Base-by-base conservation (phyloP, 768 basidiomycete genomes). In the Lentinula boryana region DNA sequence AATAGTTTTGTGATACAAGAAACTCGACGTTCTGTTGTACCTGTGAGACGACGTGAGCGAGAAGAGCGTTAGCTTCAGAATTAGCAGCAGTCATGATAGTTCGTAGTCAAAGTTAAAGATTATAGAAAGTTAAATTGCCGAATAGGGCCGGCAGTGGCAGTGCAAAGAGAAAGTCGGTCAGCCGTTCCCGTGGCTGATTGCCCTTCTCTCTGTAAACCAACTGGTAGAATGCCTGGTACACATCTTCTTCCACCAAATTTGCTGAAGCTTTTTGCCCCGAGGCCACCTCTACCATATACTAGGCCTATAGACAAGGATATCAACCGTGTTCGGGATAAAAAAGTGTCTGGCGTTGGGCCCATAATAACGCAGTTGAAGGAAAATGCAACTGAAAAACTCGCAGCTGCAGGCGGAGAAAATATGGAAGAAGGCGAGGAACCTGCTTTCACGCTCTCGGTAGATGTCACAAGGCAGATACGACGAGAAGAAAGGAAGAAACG, bases 171-270 rank as follows among this genome's bases (percentile, higher is more conserved):
- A 27, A 27, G 27, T 27, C 27, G 27, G 27, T 27, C 27, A 27
- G 27, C 27, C 27, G 27, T 27, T 27, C 27, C 27, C 6, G 23
- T 21, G 5, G 13, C 16, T 23, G 23, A 21, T 51, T 21, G 31
- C 51, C 41, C 7, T 51, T 33, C 27, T 50, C 27, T 43, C 35
- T 21, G 33, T 18, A 33, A 48, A 38, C 67, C 60, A 41, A 21
- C 21, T 21, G 6, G 2, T 21, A 48, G 63, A 41, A 82, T 82
- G 81, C 81, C 83, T 44, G 90, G 89, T 52, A 94, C 93, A 3
- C 92, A 95, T 75, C 80, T 95, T 23, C 83, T 99, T 23, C 96
- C 96, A 3, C 94, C 94, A 3, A 97, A 98, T 75, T 84, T 99
- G 56, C 87, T 98, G 72, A 95, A 96, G 72, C 88, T 98, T 65